Evolutionary conservation across 805 yeast species (phyloP), one percentile per base, ranked within the genome.

Genomic region (Metschnikowia baotianmanensis): DNA sequence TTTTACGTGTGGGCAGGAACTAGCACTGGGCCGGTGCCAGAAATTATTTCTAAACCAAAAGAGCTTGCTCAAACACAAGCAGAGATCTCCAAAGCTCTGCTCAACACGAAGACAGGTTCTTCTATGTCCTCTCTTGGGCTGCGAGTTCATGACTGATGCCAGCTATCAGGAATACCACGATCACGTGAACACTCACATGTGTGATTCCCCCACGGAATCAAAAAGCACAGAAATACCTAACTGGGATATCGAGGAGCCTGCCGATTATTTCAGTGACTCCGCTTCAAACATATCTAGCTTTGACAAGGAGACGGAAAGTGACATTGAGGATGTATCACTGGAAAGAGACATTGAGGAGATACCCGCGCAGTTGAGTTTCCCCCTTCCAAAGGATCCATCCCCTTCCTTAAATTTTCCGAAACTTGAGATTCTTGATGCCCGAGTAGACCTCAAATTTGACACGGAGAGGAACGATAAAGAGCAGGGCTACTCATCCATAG

Each of bases 111-210:
- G 48, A 19, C 71, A 65, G 42, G 66, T 64, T 2, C 52, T 62
- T 33, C 41, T 57, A 4, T 67, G 74, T 45, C 71, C 74, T 2
- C 42, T 67, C 15, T 46, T 68, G 23, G 74, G 74, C 8, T 68
- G 74, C 47, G 69, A 62, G 1, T 67, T 50, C 43, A 57, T 62
- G 56, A 64, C 71, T 0, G 69, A 64, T 22, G 62, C 56, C 6
- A 29, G 46, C 25, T 48, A 41, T 38, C 18, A 19, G 1, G 50
- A 42, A 30, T 44, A 42, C n/a, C 18, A 22, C 23, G 20, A 27
- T 17, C 54, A 50, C 32, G 29, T 46, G 10, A 16, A 21, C 13
- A 24, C 34, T 5, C 50, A 47, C 21, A 29, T 4, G 11, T 27
- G 11, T 24, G n/a, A 11, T 11, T 11, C 11, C 8, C 11, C n/a